Evolutionary conservation across 2,329 filamentous ascomycete genomes (phyloP).

Genomic region (Pseudonectria buxi): DNA sequence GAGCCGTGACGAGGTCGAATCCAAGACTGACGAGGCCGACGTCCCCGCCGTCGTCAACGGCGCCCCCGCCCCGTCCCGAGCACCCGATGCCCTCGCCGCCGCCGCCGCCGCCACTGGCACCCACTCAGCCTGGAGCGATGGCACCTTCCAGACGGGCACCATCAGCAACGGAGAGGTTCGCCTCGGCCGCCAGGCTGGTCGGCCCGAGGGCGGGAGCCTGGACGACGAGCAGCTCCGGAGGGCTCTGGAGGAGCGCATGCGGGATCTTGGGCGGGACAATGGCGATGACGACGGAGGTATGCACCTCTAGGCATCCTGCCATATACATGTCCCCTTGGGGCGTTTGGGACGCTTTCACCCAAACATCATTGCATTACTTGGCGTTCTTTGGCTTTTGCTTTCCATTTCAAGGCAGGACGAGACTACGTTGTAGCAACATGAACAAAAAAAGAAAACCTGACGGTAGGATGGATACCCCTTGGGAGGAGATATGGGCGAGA

Average conservation of each 20-base stretch:
- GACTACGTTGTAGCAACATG: too few relatives aligned
- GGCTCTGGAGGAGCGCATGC: slow-evolving; percentile 49
- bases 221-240: slow-evolving; percentile 53
- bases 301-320: too few relatives aligned
- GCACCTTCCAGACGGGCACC: slow-evolving; percentile 56
- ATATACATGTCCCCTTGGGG: too few relatives aligned
- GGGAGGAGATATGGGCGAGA: too few relatives aligned
- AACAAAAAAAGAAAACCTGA: too few relatives aligned
- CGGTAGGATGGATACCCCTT: too few relatives aligned
- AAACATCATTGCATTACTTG: too few relatives aligned
- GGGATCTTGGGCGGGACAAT: slow-evolving; percentile 35
- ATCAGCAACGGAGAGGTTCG: slow-evolving; percentile 44
- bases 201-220: slow-evolving; percentile 38
- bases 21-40: slow-evolving; percentile 15
- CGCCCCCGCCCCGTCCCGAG: background rate
- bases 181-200: slow-evolving; percentile 30
- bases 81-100: slow-evolving; percentile 1
- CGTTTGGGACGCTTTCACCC: too few relatives aligned
- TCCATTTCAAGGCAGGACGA: too few relatives aligned
- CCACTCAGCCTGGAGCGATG: slow-evolving; percentile 51
- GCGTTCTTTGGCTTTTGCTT: too few relatives aligned
- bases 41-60: slow-evolving; percentile 13
- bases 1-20: slow-evolving; percentile 37
- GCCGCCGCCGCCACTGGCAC: slow-evolving; percentile 5
- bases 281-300: slow-evolving; percentile 49